Conservation (phyloP, 2,329 filamentous ascomycete species). For the Xylaria sp. region DNA sequence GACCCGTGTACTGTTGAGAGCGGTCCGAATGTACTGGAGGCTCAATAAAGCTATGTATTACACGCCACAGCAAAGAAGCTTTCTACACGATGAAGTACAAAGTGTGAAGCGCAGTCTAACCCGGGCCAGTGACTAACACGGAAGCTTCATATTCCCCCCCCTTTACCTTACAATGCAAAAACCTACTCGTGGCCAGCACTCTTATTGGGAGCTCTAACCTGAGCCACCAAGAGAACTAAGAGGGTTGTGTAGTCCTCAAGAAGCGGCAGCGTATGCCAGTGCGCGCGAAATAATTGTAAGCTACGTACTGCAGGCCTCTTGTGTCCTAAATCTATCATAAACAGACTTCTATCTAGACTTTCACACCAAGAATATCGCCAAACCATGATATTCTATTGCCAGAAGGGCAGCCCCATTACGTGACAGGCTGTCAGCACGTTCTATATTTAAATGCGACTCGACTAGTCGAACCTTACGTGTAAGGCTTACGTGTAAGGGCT, state of each 20-base stretch:
- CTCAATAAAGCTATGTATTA: too few species aligned
- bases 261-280: not conserved
- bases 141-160: not conserved
- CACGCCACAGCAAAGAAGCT: too few species aligned
- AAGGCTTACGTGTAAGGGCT: not conserved
- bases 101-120: too few species aligned
- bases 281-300: not conserved
- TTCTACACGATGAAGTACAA: too few species aligned
- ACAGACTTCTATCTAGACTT: conserved; percentile 11
- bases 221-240: not conserved
- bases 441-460: not conserved
- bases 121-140: too few species aligned
- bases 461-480: not conserved
- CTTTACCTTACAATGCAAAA: not conserved
- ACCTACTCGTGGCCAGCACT: not conserved
- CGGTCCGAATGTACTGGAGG: too few species aligned
- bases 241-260: not conserved
- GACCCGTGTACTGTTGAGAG: too few species aligned
- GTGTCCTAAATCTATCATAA: conserved; percentile 19
- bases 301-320: not conserved
- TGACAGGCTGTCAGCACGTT: not conserved
- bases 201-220: not conserved
- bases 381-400: not conserved
- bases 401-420: not conserved
- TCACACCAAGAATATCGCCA: not conserved